A percentile compares a stretch with the other conserved stretches of the same genome.
phyloP scores from a whole-genome alignment of 306 rosid species.

The Prunus dulcis region DNA sequence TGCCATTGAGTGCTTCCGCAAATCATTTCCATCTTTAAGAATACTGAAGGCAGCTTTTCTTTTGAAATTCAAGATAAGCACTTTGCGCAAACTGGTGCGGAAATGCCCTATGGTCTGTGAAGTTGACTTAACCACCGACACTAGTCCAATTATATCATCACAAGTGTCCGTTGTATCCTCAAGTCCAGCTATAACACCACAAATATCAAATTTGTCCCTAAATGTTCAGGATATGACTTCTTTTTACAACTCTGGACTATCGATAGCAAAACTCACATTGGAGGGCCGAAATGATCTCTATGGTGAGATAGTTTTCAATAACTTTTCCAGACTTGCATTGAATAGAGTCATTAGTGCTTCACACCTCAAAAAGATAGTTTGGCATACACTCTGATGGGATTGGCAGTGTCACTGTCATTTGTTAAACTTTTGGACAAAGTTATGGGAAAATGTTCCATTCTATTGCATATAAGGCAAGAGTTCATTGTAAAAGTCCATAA shows the following conservation, averaged over 20 bases:
- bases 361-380: conserved; percentile 1
- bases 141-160: conserved; percentile 58
- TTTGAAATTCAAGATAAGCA: conserved; percentile 38
- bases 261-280: conserved; percentile 50
- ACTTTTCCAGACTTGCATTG: background rate
- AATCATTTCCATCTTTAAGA: conserved; percentile 65
- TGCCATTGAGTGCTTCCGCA: conserved; percentile 57
- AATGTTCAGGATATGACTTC: conserved; percentile 21
- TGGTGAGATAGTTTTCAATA: conserved; percentile 49
- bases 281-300: conserved; percentile 74
- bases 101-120: conserved; percentile 54
- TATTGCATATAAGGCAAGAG: background rate
- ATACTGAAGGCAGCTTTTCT: conserved; percentile 63
- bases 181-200: conserved; percentile 29
- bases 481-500: background rate
- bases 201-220: conserved; percentile 30
- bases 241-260: conserved; percentile 32
- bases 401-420: background rate
- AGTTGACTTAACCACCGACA: conserved; percentile 67
- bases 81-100: conserved; percentile 42
- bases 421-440: background rate
- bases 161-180: conserved; percentile 42
- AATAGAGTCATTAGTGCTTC: background rate
- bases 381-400: background rate
- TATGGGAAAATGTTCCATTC: background rate